Conservation (phyloP, 305 asterid species). For the Solanum hybrid region DNA sequence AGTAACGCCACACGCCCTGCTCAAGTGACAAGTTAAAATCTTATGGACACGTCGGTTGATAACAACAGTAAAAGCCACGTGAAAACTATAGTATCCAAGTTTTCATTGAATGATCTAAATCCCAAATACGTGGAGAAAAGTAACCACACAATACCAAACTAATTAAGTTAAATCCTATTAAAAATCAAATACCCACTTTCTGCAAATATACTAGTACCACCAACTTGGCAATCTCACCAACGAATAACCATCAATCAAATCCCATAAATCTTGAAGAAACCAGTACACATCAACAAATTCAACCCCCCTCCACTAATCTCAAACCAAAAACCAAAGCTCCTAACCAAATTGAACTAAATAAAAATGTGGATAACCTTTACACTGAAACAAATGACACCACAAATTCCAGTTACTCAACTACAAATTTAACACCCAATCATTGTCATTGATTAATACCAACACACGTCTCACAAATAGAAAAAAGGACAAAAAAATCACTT, state of each 20-base stretch:
- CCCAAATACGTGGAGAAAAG: not conserved
- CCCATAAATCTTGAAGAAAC: no score
- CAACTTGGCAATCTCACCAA: not conserved
- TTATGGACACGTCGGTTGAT: not conserved
- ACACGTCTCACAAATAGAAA: not conserved
- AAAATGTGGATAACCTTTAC: no score
- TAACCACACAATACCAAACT: not conserved
- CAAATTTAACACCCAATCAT: not conserved
- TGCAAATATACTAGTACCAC: not conserved
- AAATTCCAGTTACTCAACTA: not conserved
- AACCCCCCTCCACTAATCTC: not conserved
- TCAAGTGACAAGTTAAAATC: no score
- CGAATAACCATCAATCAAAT: not conserved
- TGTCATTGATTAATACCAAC: not conserved
- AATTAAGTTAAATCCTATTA: not conserved
- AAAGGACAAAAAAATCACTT: not conserved
- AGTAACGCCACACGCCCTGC: not conserved
- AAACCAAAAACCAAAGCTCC: not conserved
- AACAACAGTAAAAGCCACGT: not conserved
- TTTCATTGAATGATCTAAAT: not conserved
- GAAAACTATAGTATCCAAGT: not conserved
- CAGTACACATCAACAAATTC: not conserved
- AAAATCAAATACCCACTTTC: no score
- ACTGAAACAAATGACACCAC: not conserved
- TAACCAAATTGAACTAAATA: not conserved